Conservation (phyloP, 169 alveolate species). For the Plasmodium adleri region DNA sequence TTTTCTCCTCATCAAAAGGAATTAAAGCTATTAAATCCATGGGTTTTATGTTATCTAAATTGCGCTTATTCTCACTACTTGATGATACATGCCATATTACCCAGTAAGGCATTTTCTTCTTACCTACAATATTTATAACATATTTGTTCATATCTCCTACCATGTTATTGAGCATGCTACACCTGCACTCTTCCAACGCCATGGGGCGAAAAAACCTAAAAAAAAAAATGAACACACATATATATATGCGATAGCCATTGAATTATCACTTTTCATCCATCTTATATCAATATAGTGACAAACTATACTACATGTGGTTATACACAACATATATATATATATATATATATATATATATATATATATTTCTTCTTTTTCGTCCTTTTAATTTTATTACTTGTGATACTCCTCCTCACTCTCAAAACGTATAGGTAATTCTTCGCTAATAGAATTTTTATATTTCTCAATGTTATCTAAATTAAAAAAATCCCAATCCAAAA, state of each 20-base stretch:
- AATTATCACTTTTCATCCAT: too few relatives aligned
- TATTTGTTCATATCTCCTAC: slow-evolving; percentile 28
- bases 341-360: too few relatives aligned
- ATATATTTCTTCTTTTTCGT: not conserved
- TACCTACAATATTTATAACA: slow-evolving; percentile 45
- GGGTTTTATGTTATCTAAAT: slow-evolving; percentile 46
- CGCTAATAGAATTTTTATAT: slow-evolving; percentile 46
- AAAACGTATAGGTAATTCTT: slow-evolving; percentile 57
- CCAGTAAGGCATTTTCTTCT: slow-evolving; percentile 67
- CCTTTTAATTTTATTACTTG: slow-evolving; percentile 23
- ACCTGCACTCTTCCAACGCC: slow-evolving; percentile 71
- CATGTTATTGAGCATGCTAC: slow-evolving; percentile 50
- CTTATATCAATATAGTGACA: too few relatives aligned
- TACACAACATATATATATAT: not conserved
- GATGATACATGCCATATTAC: slow-evolving; percentile 39
- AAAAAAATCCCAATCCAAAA: slow-evolving; percentile 64
- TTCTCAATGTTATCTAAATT: slow-evolving; percentile 36
- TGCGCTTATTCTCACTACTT: slow-evolving; percentile 13
- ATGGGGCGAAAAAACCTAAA: slow-evolving; percentile 63
- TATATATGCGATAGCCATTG: not conserved
- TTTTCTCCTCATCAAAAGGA: slow-evolving; percentile 41
- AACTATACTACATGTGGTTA: too few relatives aligned
- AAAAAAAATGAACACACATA: not conserved
- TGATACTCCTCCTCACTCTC: slow-evolving; percentile 49
- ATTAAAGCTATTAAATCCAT: slow-evolving; percentile 63